Evolutionary conservation across 2,329 filamentous ascomycete genomes (phyloP).

Genomic region (Periconia digitata): DNA sequence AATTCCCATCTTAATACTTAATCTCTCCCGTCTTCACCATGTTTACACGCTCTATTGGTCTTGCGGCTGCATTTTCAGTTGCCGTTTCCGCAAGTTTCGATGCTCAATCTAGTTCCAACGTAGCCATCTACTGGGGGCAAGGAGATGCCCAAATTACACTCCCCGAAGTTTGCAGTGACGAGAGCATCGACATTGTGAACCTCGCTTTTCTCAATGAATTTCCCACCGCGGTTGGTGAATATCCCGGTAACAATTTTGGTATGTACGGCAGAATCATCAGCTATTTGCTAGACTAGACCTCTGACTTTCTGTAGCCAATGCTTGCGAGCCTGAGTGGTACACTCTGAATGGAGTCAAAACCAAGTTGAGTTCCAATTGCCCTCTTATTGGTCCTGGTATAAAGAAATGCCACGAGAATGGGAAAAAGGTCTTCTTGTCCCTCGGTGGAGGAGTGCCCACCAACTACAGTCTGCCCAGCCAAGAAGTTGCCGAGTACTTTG

Average conservation of each 20-base stretch:
- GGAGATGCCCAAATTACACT: slow-evolving; percentile 53
- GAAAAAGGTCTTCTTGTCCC: slow-evolving; percentile 47
- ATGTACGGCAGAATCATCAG: slow-evolving; percentile 21
- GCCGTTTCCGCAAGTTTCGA: slow-evolving; percentile 43
- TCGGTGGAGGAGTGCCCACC: slow-evolving; percentile 48
- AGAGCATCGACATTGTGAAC: slow-evolving; percentile 57
- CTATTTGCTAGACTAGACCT: not conserved
- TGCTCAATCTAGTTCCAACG: slow-evolving; percentile 48
- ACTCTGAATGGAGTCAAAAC: slow-evolving; percentile 42
- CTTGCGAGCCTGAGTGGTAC: slow-evolving; percentile 50
- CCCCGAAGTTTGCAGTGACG: slow-evolving; percentile 54
- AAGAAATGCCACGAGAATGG: slow-evolving; percentile 32
- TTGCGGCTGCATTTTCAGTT: slow-evolving; percentile 36
- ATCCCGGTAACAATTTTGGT: slow-evolving; percentile 58
- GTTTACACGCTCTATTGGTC: slow-evolving; percentile 20
- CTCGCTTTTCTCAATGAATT: slow-evolving; percentile 59
- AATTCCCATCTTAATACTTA: slow-evolving; percentile 16
- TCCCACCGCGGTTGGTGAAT: slow-evolving; percentile 51
- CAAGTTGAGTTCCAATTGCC: slow-evolving; percentile 47
- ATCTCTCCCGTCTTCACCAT: slow-evolving; percentile 29
- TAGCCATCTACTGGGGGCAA: slow-evolving; percentile 61
- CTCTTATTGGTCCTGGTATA: slow-evolving; percentile 42
- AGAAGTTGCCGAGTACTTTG: slow-evolving; percentile 48
- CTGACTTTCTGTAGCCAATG: slow-evolving; percentile 27
- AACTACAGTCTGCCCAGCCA: slow-evolving; percentile 49